phyloP scores from a whole-genome alignment of 345 rosid genomes.

The Noccaea bulbosa region DNA sequence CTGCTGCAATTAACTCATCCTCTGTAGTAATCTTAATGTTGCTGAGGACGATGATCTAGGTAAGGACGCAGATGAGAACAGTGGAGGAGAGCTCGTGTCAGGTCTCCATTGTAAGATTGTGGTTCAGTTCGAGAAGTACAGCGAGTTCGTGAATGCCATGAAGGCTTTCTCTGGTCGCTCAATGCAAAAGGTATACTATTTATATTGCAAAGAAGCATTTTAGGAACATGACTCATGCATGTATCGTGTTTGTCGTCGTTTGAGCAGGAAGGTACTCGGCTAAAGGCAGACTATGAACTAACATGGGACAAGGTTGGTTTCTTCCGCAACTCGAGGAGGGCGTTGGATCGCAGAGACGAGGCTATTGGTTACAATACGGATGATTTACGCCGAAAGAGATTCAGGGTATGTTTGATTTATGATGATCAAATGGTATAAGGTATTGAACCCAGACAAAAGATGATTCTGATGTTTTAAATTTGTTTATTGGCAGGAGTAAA shows the following conservation, averaged over 20 bases:
- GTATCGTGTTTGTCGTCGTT: slow-evolving; percentile 5
- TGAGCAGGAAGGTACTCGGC: slow-evolving; percentile 79
- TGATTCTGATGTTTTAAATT: slow-evolving; percentile 16
- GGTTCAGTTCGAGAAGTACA: slow-evolving; percentile 80
- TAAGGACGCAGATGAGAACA: slow-evolving; percentile 56
- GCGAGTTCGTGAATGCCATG: slow-evolving; percentile 72
- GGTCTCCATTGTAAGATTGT: slow-evolving; percentile 92
- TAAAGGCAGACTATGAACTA: slow-evolving; percentile 82
- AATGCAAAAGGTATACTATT: slow-evolving; percentile 65
- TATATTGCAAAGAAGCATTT: slow-evolving; percentile 15
- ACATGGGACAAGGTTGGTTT: slow-evolving; percentile 80
- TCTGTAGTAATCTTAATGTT: slow-evolving; percentile 79
- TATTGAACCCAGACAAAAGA: neutral
- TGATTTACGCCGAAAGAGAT: slow-evolving; percentile 73
- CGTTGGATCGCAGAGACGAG: slow-evolving; percentile 46
- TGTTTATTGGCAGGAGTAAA: slow-evolving; percentile 38
- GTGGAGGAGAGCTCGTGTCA: slow-evolving; percentile 56
- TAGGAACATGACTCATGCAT: slow-evolving; percentile 3
- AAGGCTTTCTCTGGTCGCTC: slow-evolving; percentile 82
- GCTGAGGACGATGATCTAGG: slow-evolving; percentile 76
- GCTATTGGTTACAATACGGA: slow-evolving; percentile 50
- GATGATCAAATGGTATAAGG: slow-evolving; percentile 7
- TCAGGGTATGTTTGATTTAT: slow-evolving; percentile 56
- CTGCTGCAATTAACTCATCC: slow-evolving; percentile 37
- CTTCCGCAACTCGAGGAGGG: slow-evolving; percentile 60